Evolutionary conservation across 257 asterid genomes (phyloP), one percentile per base, ranked within the genome.

Genomic region (Ehretia macrophylla): DNA sequence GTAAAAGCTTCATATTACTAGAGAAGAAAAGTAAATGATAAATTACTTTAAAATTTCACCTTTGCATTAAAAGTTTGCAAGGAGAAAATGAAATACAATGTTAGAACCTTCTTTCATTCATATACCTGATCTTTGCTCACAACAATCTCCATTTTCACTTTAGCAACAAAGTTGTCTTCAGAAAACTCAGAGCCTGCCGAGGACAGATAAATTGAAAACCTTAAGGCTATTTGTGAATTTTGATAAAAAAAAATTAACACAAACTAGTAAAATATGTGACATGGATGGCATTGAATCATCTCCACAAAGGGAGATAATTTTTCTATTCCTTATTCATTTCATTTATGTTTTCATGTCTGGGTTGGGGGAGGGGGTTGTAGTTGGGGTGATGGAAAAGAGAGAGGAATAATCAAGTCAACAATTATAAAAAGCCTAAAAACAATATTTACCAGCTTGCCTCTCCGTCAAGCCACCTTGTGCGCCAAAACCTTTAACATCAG

Each of bases 401-500:
- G 40, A 22, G 46, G 27, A 38, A 37, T 11, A 37, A 23, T 17
- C 32, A 60, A 54, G 55, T 47, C 27, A 32, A 55, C 27, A 68
- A 65, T 57, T 48, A 65, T n/a, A 47, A 56, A 65, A 60, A 45
- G 35, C 35, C 47, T 32, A 22, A 44, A 19, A 37, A 51, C 56
- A 51, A 39, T 38, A 64, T 64, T 57, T 77, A 88, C 98, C 98
- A 48, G 96, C 96, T 54, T 91, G 95, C 67, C 98, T 85, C 68
- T 91, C 98, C 11, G 95, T 73, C 74, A 75, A 74, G 70, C 88
- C 96, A 46, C 98, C 98, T 79, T 91, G 98, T 69, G 96, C 83
- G 58, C 98, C 98, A 76, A 88, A 91, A 50, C 96, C 98, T 55
- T 94, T 83, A 54, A 91, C 98, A 77, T 91, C 98, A 68, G 95